Conservation (phyloP, 768 basidiomycete genomes). For the Holtermannia corniformis region DNA sequence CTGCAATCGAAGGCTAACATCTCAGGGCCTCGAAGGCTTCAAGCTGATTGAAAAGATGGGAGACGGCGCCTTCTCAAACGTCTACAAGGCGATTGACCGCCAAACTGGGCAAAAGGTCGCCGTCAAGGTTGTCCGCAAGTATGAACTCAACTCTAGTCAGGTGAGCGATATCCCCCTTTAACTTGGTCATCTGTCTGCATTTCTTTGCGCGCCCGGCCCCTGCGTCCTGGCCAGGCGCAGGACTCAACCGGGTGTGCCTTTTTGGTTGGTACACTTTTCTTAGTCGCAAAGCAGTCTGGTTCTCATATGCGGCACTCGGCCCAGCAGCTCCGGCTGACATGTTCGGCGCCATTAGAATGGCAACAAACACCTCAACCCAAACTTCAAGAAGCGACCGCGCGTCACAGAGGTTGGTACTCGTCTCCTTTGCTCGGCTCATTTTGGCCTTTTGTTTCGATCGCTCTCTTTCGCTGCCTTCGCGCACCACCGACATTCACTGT, state of each 20-base stretch:
- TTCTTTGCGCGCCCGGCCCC: constrained; percentile 12
- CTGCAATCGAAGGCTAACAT: background rate
- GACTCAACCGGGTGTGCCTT: too few relatives aligned
- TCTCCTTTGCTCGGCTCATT: background rate
- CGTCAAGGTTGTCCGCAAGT: constrained; percentile 73
- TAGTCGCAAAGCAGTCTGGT: constrained; percentile 24
- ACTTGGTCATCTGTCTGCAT: constrained; percentile 1
- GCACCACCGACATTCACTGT: too few relatives aligned
- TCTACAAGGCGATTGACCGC: constrained; percentile 81
- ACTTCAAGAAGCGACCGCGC: constrained; percentile 95
- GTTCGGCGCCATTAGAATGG: constrained; percentile 53
- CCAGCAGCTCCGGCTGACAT: constrained; percentile 1
- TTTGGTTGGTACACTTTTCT: constrained; percentile 23
- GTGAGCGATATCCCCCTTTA: constrained; percentile 11
- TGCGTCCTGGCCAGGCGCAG: constrained; percentile 34
- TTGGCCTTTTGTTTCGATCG: constrained; percentile 6
- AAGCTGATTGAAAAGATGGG: constrained; percentile 48
- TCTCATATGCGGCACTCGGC: constrained; percentile 6
- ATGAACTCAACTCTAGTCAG: constrained; percentile 22
- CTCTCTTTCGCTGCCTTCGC: too few relatives aligned
- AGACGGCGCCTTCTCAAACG: constrained; percentile 91
- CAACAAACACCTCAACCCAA: constrained; percentile 83
- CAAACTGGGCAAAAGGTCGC: constrained; percentile 69
- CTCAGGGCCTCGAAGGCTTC: constrained; percentile 35
- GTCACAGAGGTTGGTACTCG: constrained; percentile 76